phyloP scores from a whole-genome alignment of 768 basidiomycete genomes.

The Lactifluus rugatus region DNA sequence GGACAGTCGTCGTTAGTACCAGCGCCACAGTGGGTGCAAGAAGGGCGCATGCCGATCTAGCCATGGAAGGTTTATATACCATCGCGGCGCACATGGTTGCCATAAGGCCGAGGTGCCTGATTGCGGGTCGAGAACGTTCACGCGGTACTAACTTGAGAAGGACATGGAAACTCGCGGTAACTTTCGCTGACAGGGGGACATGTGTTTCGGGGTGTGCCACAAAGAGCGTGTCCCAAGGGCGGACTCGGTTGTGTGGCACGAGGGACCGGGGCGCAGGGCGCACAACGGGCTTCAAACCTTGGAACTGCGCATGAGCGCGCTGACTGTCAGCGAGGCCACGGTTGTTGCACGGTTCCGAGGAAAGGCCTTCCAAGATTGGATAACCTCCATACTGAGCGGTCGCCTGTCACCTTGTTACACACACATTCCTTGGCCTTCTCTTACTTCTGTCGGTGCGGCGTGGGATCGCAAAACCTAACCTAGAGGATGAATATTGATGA shows the following conservation, averaged over 20 bases:
- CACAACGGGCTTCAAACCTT: too few relatives aligned
- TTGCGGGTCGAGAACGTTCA: conserved; percentile 13
- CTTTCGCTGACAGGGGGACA: neutral
- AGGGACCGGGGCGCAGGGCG: too few relatives aligned
- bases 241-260: neutral
- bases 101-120: conserved; percentile 17
- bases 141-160: conserved; percentile 14
- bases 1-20: neutral
- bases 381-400: neutral
- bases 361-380: neutral
- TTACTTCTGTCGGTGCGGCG: neutral
- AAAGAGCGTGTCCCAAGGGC: too few relatives aligned
- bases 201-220: too few relatives aligned
- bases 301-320: too few relatives aligned
- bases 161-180: conserved; percentile 3
- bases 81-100: conserved; percentile 5
- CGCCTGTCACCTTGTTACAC: too few relatives aligned
- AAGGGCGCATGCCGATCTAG: neutral
- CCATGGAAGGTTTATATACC: conserved; percentile 10
- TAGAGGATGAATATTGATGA: too few relatives aligned
- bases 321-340: neutral
- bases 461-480: neutral
- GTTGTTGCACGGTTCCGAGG: neutral
- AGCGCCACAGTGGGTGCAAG: neutral
- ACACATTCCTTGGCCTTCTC: too few relatives aligned